Percentiles rank a stretch among this genome's conserved stretches.
These are phyloP conservation scores for Aureobasidium sp. DNA, from an alignment of 2,329 filamentous ascomycete genomes.

Conservation along the genomic window DNA sequence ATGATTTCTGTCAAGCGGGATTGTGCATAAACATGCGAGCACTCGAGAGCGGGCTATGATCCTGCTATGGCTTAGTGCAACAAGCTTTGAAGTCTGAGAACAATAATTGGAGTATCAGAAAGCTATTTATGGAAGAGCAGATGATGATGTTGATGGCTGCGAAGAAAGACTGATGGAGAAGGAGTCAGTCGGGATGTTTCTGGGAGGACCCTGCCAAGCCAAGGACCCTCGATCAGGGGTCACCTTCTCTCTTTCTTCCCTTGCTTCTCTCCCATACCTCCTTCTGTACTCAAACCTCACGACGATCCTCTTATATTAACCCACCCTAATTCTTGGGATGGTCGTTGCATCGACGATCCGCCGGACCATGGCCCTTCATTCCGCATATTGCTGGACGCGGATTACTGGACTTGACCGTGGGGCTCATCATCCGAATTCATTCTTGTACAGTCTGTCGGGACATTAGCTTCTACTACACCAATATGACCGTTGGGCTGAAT, in stretches of 20 bases:
- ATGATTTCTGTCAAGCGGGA: not conserved
- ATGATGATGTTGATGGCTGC: no score
- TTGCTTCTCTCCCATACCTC: not conserved
- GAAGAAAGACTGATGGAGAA: no score
- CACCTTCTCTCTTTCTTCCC: not conserved
- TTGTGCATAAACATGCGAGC: not conserved
- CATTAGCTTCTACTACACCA: not conserved
- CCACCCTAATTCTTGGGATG: no score
- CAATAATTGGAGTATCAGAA: no score
- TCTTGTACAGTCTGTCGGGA: not conserved
- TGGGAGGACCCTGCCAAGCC: not conserved
- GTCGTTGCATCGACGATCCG: not conserved
- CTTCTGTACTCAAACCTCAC: not conserved
- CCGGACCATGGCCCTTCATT: not conserved
- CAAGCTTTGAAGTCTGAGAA: not conserved
- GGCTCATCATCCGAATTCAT: not conserved
- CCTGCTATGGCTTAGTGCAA: not conserved
- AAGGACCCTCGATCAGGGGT: not conserved
- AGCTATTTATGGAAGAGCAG: no score
- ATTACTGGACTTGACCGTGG: not conserved
- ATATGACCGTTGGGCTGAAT: not conserved
- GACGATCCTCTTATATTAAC: not conserved
- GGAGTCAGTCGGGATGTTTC: not conserved
- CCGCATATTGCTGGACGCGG: not conserved
- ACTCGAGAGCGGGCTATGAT: not conserved